A percentile compares a stretch with the other conserved stretches of the same genome.
Evolutionary conservation across 2,329 filamentous ascomycete species (phyloP).

Genomic region (Paecilomyces variotii): DNA sequence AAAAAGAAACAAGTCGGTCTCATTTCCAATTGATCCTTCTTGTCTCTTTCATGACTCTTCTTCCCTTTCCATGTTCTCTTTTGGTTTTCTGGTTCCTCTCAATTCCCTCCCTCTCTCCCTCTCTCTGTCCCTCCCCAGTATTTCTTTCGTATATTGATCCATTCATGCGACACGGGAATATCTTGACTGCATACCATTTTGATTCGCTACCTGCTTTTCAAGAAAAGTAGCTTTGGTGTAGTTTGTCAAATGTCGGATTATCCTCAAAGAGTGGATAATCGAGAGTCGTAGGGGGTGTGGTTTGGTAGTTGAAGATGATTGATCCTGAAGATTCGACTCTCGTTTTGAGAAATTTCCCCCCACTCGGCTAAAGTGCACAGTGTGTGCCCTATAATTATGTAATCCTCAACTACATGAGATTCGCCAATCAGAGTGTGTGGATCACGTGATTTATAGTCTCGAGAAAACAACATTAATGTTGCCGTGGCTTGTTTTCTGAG

Average conservation of each 20-base stretch:
- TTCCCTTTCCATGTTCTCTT: too few relatives aligned
- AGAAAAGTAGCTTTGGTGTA: conserved; percentile 16
- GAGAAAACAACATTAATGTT: neutral
- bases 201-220: conserved; percentile 12
- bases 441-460: conserved; percentile 12
- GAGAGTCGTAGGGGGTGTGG: neutral
- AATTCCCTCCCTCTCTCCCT: neutral
- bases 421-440: conserved; percentile 7
- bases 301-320: conserved; percentile 7
- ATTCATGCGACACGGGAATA: too few relatives aligned
- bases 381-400: conserved; percentile 25
- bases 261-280: conserved; percentile 43
- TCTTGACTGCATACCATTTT: conserved; percentile 41
- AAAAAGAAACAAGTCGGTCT: too few relatives aligned
- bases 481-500: too few relatives aligned
- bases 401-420: conserved; percentile 3
- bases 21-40: too few relatives aligned
- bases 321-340: conserved; percentile 13
- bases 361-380: conserved; percentile 17
- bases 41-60: too few relatives aligned
- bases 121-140: too few relatives aligned
- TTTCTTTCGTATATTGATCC: too few relatives aligned
- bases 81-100: too few relatives aligned
- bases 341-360: conserved; percentile 15
- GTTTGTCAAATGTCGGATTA: conserved; percentile 40